Evolutionary conservation across 2,329 filamentous ascomycete species (phyloP).

Genomic region (Aureobasidium sp.): DNA sequence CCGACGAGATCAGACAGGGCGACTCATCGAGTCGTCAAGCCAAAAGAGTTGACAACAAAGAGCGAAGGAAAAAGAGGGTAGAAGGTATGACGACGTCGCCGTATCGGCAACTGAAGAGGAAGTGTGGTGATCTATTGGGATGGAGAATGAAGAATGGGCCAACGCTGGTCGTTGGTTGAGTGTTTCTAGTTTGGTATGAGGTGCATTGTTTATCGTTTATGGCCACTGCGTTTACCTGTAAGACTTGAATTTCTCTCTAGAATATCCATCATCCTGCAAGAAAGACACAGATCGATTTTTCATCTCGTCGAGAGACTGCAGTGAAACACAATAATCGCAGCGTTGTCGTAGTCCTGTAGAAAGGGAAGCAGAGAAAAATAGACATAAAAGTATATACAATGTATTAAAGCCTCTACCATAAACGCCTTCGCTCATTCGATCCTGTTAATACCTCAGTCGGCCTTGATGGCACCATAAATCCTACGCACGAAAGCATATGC

Average conservation of each 20-base stretch:
- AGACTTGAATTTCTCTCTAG: too few species aligned
- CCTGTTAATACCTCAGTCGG: constrained; percentile 20
- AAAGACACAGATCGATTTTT: not conserved
- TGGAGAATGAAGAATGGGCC: not conserved
- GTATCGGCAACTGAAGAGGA: not conserved
- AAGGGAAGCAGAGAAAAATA: not conserved
- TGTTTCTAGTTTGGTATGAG: not conserved
- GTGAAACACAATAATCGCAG: not conserved
- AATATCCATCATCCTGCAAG: not conserved
- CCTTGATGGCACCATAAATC: constrained; percentile 54
- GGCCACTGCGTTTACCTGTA: too few species aligned
- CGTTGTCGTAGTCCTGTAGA: not conserved
- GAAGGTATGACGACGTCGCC: not conserved
- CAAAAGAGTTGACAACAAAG: not conserved
- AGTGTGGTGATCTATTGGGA: not conserved
- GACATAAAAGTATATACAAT: not conserved
- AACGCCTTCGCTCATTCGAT: not conserved
- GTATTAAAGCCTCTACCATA: not conserved
- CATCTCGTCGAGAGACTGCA: not conserved
- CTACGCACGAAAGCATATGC: constrained; percentile 76
- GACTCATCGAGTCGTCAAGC: too few species aligned
- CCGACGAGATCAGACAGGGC: not conserved
- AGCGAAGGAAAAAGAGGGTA: not conserved
- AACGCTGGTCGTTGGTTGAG: not conserved
- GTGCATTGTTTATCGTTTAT: not conserved